Evolutionary conservation across 768 basidiomycete genomes (phyloP), one percentile per base, ranked within the genome.

Genomic region (Russula earlei): DNA sequence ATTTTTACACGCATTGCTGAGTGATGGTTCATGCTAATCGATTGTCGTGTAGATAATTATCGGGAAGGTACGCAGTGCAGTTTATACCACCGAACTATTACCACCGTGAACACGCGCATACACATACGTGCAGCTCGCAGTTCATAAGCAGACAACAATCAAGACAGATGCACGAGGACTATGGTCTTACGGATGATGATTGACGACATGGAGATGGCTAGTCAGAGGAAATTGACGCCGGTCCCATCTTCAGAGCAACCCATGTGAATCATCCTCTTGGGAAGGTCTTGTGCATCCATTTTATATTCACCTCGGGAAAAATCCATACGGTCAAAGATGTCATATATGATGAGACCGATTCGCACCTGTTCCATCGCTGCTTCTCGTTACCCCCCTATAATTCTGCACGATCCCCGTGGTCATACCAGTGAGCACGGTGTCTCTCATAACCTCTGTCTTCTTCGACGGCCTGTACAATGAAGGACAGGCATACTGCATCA

Each of bases 131-230:
- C 60, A 91, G 90, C 78, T 91, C n/a, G 89, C 90, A 4, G 67
- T 77, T 5, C 70, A 84, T 57, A 82, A 79, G 55, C 78, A 82
- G 60, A 82, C 78, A 3, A 91, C 89, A 0, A 74, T 91, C 43
- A 74, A n/a, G 81, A 49, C 80, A 88, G 67, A 78, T 90, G 19
- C 87, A 91, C 64, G 74, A 80, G 47, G 87, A 91, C 36, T 77
- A 82, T 61, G 85, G 76, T 5, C 74, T 91, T 40, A 73, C 74
- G 17, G 74, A 75, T 54, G 74, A 75, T 5, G 86, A 88, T 60
- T 87, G 52, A 58, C 5, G 85, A 88, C 59, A 58, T 20, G 6
- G n/a, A 17, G 20, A 19, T 6, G 22, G 17, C 22, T 1, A 14
- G 4, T 5, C 38, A 31, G 7, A 5, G 2, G 22, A 25, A 25